A percentile compares a stretch with the other conserved stretches of the same genome.
Conservation (phyloP, 805 yeast genomes). For the Zygosaccharomyces lentus region DNA sequence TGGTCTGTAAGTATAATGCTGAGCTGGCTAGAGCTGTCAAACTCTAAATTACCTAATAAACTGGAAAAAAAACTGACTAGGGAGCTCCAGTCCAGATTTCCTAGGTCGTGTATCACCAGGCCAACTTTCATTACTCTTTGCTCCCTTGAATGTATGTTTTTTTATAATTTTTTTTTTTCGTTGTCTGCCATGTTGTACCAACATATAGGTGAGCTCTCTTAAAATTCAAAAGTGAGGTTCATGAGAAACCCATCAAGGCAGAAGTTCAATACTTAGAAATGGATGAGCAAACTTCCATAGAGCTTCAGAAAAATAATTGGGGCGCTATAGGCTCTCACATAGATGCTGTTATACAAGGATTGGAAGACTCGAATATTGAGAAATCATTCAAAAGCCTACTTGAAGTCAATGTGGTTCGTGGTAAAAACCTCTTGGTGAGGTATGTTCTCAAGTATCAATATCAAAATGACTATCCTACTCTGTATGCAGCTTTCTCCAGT, state of each 20-base stretch:
- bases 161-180: not conserved
- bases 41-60: slow-evolving; percentile 8
- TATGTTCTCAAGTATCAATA: slow-evolving; percentile 52
- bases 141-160: not conserved
- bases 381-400: slow-evolving; percentile 48
- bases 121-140: slow-evolving; percentile 16
- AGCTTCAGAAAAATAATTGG: slow-evolving; percentile 57
- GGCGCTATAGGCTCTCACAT: slow-evolving; percentile 45
- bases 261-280: not conserved
- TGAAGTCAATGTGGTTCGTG: slow-evolving; percentile 54
- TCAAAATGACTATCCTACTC: slow-evolving; percentile 39
- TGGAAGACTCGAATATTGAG: slow-evolving; percentile 41
- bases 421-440: slow-evolving; percentile 56
- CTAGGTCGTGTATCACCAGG: slow-evolving; percentile 15
- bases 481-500: slow-evolving; percentile 54
- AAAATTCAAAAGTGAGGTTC: not conserved
- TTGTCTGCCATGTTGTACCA: not conserved
- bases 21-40: slow-evolving; percentile 15
- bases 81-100: slow-evolving; percentile 7
- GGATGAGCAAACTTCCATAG: slow-evolving; percentile 21
- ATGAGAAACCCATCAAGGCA: not conserved
- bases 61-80: slow-evolving; percentile 7
- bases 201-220: not conserved
- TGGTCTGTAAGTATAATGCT: slow-evolving; percentile 21
- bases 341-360: slow-evolving; percentile 23